Percentiles rank a stretch among this genome's conserved stretches.
phyloP scores from a whole-genome alignment of 805 yeast species.

The Yarrowia deformans region DNA sequence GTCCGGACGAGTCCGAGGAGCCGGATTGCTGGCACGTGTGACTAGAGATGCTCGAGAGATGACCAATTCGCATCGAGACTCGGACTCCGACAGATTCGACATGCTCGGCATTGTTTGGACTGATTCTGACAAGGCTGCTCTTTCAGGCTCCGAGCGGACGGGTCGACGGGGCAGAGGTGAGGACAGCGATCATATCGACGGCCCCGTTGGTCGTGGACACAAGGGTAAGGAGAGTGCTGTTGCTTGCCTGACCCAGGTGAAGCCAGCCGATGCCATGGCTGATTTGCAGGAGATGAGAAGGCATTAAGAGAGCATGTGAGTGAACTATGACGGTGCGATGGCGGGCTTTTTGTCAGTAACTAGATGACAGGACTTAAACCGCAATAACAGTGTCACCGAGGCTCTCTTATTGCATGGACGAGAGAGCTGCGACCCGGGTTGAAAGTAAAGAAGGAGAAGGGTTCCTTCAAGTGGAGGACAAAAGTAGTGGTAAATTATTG shows the following conservation, averaged over 20 bases:
- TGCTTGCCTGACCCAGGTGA: constrained; percentile 8
- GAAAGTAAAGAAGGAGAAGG: neutral
- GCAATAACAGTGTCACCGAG: neutral
- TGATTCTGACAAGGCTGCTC: constrained; percentile 19
- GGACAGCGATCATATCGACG: constrained; percentile 7
- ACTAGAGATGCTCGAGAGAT: constrained; percentile 14
- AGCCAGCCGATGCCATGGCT: constrained; percentile 17
- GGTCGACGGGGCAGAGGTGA: constrained; percentile 28
- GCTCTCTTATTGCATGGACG: constrained; percentile 1
- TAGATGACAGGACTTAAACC: neutral
- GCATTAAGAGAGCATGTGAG: neutral
- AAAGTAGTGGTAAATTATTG: constrained; percentile 21
- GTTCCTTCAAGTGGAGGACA: neutral
- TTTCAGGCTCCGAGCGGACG: constrained; percentile 11
- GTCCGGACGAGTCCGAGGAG: constrained; percentile 5
- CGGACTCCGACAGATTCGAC: constrained; percentile 27
- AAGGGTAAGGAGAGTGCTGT: constrained; percentile 31
- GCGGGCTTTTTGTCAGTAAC: neutral
- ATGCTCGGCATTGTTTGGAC: constrained; percentile 33
- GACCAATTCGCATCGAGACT: constrained; percentile 23
- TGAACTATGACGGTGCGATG: too few relatives aligned
- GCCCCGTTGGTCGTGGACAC: neutral
- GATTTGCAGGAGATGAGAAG: constrained; percentile 23
- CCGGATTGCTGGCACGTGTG: constrained; percentile 6
- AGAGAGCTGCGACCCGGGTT: neutral